Conservation (phyloP, 1,284 basidiomycete genomes). For the Omphalotus olearius region DNA sequence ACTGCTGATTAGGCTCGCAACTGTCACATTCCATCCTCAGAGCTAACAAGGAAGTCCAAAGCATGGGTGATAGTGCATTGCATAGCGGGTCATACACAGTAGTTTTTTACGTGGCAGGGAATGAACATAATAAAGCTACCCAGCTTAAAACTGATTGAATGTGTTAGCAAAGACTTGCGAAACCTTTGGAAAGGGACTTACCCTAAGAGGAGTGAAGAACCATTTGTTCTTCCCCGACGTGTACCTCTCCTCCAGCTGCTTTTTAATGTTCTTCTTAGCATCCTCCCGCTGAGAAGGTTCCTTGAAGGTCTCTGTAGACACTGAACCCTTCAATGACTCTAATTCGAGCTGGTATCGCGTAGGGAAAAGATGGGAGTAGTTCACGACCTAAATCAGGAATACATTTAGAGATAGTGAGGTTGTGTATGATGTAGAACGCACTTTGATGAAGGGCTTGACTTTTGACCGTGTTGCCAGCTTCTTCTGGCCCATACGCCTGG, state of each 20-base stretch:
- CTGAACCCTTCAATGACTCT: conserved; percentile 85
- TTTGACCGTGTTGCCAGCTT: conserved; percentile 87
- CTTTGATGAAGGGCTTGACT: conserved; percentile 99
- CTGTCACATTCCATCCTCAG: not conserved
- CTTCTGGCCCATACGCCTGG: conserved; percentile 94
- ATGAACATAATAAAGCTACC: too few species aligned
- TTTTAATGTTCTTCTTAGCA: conserved; percentile 94
- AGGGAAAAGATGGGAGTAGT: conserved; percentile 97
- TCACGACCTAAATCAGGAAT: conserved; percentile 57
- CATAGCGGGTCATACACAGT: too few species aligned
- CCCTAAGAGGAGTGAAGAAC: conserved; percentile 84
- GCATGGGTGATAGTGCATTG: too few species aligned
- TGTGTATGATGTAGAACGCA: conserved; percentile 36
- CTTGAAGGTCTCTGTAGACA: conserved; percentile 88
- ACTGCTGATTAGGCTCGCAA: too few species aligned
- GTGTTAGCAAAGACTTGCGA: too few species aligned
- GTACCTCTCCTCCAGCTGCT: conserved; percentile 92
- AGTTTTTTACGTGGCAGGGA: too few species aligned
- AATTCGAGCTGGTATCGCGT: conserved; percentile 95
- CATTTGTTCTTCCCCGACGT: conserved; percentile 89
- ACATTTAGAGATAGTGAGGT: not conserved
- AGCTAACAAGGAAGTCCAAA: too few species aligned
- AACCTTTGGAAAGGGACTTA: conserved; percentile 32
- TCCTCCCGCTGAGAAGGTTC: conserved; percentile 91
- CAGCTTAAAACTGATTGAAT: too few species aligned